Evolutionary conservation across 139 green algal species (phyloP), one percentile per base, ranked within the genome.

Genomic region (Protoeuglena noctilucae): DNA sequence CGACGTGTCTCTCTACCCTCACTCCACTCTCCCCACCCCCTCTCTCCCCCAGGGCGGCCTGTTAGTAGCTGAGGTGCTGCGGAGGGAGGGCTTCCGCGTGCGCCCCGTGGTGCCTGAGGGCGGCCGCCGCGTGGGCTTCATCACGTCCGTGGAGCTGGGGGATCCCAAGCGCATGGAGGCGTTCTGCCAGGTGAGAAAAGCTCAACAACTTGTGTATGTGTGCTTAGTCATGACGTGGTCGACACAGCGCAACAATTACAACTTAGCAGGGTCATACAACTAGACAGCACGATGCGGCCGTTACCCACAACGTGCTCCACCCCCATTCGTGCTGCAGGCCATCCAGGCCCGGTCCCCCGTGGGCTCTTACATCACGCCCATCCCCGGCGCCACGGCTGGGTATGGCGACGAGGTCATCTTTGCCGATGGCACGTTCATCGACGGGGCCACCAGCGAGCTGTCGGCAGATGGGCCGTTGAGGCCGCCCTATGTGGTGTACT

Each of bases 361-460:
- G 1, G 84, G 81, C 2, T 84, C 78, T 1, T 94, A 94, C 67
- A 76, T 96, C 28, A 47, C 48, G 25, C 88, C 88, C 0, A 69
- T 77, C 29, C 80, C 87, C 48, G 83, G 81, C n/a, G 67, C 78
- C 0, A 96, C 88, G 0, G 63, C 85, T n/a, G 87, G 88, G 0
- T 96, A 95, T 52, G 79, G 68, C 14, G 78, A 90, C 50, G 73
- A 89, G 54, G 84, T 96, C 4, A 84, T 96, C 25, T 96, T 94
- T 69, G 88, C 85, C 0, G 83, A 95, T 58, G 88, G 88, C 26
- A 95, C 88, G 4, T 96, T 96, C 58, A 86, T 96, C 29, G 86
- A 94, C 52, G 88, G 88, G 24, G 81, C 64, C 60, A 96, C 88
- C 0, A 77, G 78, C 0, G 88, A 96, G 75, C 63, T 96, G 28